Percentiles rank a stretch among this genome's conserved stretches.
Evolutionary conservation across 352 stramenopile species (phyloP).

Genomic region (Globisporangium acanthophoron): DNA sequence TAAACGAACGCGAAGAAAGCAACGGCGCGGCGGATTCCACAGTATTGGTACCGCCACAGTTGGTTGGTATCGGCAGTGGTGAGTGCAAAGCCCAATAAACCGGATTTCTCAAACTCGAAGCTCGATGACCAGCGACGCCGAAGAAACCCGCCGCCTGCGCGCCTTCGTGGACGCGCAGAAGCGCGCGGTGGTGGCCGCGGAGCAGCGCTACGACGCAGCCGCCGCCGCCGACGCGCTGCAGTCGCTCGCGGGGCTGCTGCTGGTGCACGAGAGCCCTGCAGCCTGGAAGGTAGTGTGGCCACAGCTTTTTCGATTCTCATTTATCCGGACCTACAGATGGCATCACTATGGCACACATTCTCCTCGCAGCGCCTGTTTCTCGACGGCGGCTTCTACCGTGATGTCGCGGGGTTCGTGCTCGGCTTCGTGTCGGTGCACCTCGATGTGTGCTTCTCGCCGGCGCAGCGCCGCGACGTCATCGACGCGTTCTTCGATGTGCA

Average conservation of each 20-base stretch:
- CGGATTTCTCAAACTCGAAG: background rate
- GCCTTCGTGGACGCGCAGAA: conserved; percentile 46
- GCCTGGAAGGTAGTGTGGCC: conserved; percentile 38
- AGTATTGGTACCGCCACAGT: no score
- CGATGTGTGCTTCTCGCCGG: conserved; percentile 37
- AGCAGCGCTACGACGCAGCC: conserved; percentile 39
- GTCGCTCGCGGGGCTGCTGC: conserved; percentile 34
- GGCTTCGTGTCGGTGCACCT: conserved; percentile 47
- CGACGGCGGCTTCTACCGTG: conserved; percentile 42
- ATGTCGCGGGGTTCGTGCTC: conserved; percentile 45
- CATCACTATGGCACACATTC: background rate
- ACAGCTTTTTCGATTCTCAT: background rate
- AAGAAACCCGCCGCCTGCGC: conserved; percentile 18
- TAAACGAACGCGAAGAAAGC: no score
- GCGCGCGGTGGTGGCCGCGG: conserved; percentile 34
- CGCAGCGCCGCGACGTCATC: conserved; percentile 35
- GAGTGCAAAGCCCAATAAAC: background rate
- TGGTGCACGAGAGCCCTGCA: background rate
- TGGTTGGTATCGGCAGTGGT: background rate
- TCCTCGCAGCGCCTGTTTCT: conserved; percentile 37
- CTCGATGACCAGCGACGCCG: conserved; percentile 11
- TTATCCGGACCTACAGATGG: background rate
- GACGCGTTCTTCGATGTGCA: conserved; percentile 52
- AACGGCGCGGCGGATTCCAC: no score
- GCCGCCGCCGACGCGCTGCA: conserved; percentile 22